These are phyloP conservation scores for Linum usitatissimum DNA, from an alignment of 345 rosid species.

Conservation along the genomic window DNA sequence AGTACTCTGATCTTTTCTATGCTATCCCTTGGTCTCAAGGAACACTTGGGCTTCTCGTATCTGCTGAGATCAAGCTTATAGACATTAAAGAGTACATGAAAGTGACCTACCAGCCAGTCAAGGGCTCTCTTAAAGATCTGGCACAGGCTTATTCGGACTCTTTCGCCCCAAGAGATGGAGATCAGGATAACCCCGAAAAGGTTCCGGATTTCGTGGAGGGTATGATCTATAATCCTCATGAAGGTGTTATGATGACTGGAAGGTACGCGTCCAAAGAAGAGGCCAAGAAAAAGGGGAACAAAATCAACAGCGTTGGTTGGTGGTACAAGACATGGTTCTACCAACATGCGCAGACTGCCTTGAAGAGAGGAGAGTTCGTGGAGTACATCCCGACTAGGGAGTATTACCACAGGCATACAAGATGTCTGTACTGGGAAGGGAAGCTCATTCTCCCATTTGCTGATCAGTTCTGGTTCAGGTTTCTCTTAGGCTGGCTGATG, in stretches of 20 bases:
- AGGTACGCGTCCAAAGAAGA: slow-evolving; percentile 83
- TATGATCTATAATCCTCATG: slow-evolving; percentile 60
- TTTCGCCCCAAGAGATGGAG: slow-evolving; percentile 84
- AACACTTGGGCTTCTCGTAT: slow-evolving; percentile 86
- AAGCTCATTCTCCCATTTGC: slow-evolving; percentile 96
- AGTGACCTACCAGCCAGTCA: slow-evolving; percentile 75
- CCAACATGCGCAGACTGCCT: slow-evolving; percentile 75
- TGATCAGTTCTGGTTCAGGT: slow-evolving; percentile 97
- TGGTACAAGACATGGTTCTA: slow-evolving; percentile 99
- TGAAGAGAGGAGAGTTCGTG: slow-evolving; percentile 79
- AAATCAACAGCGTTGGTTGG: slow-evolving; percentile 84
- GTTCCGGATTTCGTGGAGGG: slow-evolving; percentile 95
- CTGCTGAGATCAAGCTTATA: slow-evolving; percentile 88
- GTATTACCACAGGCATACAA: slow-evolving; percentile 94
- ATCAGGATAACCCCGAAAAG: slow-evolving; percentile 56
- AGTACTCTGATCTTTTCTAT: slow-evolving; percentile 81
- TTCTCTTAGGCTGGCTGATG: slow-evolving; percentile 93
- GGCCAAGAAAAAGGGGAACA: slow-evolving; percentile 84
- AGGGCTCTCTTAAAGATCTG: slow-evolving; percentile 52
- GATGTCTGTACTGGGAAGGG: slow-evolving; percentile 99
- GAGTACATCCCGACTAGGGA: slow-evolving; percentile 98
- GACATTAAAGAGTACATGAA: slow-evolving; percentile 88
- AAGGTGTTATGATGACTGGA: slow-evolving; percentile 94
- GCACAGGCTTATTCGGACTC: slow-evolving; percentile 87
- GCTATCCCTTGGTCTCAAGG: slow-evolving; percentile 99